Evolutionary conservation across 371 early-diverging fungal genomes (phyloP), one percentile per base, ranked within the genome.

Genomic region (Mucor sp.): DNA sequence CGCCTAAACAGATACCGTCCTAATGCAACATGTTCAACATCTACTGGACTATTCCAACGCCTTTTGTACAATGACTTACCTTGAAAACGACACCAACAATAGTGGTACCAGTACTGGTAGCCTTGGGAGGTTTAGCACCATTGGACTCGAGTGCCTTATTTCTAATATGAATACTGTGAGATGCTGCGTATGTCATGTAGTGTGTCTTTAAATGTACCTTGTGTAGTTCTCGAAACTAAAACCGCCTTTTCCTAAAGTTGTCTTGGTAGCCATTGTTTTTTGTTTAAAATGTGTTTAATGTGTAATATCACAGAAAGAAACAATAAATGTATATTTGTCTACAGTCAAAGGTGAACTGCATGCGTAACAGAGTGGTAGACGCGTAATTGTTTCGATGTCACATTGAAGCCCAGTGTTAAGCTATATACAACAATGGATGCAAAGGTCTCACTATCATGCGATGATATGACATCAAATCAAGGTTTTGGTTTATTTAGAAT

Each of bases 51-150:
- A 6, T 30, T 8, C n/a, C 5, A 17, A 30, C 4, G 7, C 12
- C 39, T 7, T n/a, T 37, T 33, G 44, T 58, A 7, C 50, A 11
- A 43, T 17, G 32, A 60, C 62, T 58, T 75, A 93, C 89, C 85
- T 98, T 94, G 91, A 89, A 97, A 58, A 98, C 82, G 32, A 95
- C 77, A 59, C 98, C 99, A 50, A 95, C 97, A 80, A 99, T 98
- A 32, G 99, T 99, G 17, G 99, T 99, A 74, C 99, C 99, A 6
- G 99, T 99, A 82, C 96, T 98, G 61, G 94, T 96, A 8, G 95
- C 89, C 68, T 90, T 94, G 48, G 97, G 96, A 56, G 89, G 77
- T 71, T 88, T 88, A 64, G 85, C 80, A 62, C 97, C 97, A 69
- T 92, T 94, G 63, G 82, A 76, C 62, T 86, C 87, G 48, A 98